These are phyloP conservation scores for Stentor coeruleus DNA, from an alignment of 73 alveolate genomes.

Conservation along the genomic window DNA sequence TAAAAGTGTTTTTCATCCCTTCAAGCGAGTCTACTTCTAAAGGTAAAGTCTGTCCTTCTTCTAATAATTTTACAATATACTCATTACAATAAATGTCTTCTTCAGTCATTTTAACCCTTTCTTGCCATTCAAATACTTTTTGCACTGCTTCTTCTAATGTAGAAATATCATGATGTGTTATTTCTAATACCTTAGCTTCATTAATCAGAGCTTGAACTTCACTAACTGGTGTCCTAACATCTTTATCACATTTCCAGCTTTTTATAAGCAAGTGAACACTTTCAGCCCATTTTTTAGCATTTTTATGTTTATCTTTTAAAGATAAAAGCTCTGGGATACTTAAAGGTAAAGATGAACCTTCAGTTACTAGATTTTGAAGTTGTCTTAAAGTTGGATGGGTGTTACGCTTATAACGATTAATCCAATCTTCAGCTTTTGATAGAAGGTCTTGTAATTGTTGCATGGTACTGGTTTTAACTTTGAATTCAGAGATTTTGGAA, in stretches of 20 bases:
- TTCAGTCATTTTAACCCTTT: slow-evolving; percentile 22
- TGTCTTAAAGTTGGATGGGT: slow-evolving; percentile 5
- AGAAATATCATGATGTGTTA: not conserved
- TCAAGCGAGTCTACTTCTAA: slow-evolving; percentile 2
- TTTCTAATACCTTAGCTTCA: not conserved
- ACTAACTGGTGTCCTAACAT: not conserved
- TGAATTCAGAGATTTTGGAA: not conserved
- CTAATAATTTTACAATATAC: not conserved
- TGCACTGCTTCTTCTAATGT: not conserved
- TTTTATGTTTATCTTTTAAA: slow-evolving; percentile 11
- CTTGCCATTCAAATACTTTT: slow-evolving; percentile 12
- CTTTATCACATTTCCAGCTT: slow-evolving; percentile 3
- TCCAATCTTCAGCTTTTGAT: slow-evolving; percentile 2
- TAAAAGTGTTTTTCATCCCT: not conserved
- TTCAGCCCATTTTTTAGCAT: slow-evolving; percentile 4
- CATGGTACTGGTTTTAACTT: slow-evolving; percentile 13
- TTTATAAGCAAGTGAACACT: not conserved
- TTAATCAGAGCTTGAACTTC: not conserved
- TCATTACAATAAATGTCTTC: slow-evolving; percentile 1
- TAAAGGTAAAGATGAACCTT: slow-evolving; percentile 10
- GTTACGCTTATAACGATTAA: not conserved
- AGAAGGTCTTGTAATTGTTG: not conserved
- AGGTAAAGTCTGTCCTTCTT: slow-evolving; percentile 24
- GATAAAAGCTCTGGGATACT: not conserved
- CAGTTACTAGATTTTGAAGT: slow-evolving; percentile 6